These are phyloP conservation scores for Pichia sp. DNA, from an alignment of 1,139 yeast genomes.

Conservation along the genomic window DNA sequence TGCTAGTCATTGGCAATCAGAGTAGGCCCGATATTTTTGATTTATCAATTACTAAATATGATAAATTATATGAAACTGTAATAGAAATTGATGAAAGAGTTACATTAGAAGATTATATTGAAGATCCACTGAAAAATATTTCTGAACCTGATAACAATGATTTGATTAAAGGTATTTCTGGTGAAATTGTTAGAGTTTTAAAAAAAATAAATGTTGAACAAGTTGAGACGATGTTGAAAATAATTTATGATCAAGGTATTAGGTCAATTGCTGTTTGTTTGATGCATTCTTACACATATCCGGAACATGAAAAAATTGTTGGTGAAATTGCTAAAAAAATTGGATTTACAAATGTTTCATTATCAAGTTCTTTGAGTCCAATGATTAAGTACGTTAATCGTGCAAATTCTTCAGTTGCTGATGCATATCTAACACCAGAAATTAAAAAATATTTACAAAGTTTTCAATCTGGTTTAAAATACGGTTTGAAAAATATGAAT, in stretches of 20 bases:
- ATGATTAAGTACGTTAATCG: conserved; percentile 69
- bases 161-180: conserved; percentile 49
- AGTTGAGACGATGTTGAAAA: conserved; percentile 35
- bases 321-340: conserved; percentile 52
- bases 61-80: conserved; percentile 55
- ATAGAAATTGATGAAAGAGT: conserved; percentile 69
- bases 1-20: conserved; percentile 64
- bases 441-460: conserved; percentile 54
- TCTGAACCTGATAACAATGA: conserved; percentile 28
- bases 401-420: conserved; percentile 69
- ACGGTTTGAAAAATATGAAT: conserved; percentile 38
- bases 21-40: conserved; percentile 68
- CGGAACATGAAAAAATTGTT: conserved; percentile 54
- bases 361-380: conserved; percentile 62
- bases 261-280: conserved; percentile 63
- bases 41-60: conserved; percentile 51
- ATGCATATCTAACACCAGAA: conserved; percentile 73
- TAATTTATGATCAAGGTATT: conserved; percentile 48
- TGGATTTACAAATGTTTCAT: conserved; percentile 51
- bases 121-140: conserved; percentile 41
- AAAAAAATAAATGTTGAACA: conserved; percentile 40
- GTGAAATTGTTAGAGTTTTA: conserved; percentile 55
- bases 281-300: conserved; percentile 64
- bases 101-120: conserved; percentile 60
- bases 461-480: conserved; percentile 55